phyloP scores from a whole-genome alignment of 768 basidiomycete species.

The Psilocybe cyanescens region DNA sequence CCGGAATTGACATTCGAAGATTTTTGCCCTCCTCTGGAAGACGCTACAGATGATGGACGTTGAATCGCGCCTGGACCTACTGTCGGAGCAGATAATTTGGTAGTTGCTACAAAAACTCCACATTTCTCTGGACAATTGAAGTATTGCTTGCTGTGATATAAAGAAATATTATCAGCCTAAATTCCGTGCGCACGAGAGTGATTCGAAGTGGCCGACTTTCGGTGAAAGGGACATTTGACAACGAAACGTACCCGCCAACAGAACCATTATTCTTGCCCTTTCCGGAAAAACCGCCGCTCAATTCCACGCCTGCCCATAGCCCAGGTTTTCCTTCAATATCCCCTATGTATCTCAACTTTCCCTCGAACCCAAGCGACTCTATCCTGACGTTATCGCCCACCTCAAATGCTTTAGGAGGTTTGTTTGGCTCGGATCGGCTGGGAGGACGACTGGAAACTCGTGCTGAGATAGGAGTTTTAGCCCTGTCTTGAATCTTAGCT shows the following conservation, averaged over 20 bases:
- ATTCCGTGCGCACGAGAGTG: too few species aligned
- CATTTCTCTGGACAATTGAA: slow-evolving; percentile 85
- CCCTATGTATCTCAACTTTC: slow-evolving; percentile 79
- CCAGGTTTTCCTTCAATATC: slow-evolving; percentile 89
- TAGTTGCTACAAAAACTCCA: slow-evolving; percentile 87
- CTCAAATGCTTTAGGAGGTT: slow-evolving; percentile 55
- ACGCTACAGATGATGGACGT: slow-evolving; percentile 83
- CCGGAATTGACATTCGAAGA: slow-evolving; percentile 38
- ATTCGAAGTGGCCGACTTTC: neutral
- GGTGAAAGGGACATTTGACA: slow-evolving; percentile 3
- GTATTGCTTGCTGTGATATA: slow-evolving; percentile 66
- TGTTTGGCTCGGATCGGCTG: slow-evolving; percentile 68
- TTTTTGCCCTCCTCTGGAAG: slow-evolving; percentile 62
- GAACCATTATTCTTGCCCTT: slow-evolving; percentile 96
- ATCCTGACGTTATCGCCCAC: slow-evolving; percentile 86
- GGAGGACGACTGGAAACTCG: slow-evolving; percentile 51
- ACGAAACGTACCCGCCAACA: slow-evolving; percentile 76
- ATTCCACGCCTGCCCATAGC: slow-evolving; percentile 92
- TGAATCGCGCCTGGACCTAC: slow-evolving; percentile 52
- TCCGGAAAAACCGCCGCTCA: slow-evolving; percentile 82
- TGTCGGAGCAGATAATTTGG: slow-evolving; percentile 82
- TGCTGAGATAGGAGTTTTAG: slow-evolving; percentile 54
- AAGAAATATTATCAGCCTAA: neutral
- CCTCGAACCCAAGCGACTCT: slow-evolving; percentile 89
- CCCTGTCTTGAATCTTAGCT: slow-evolving; percentile 37